A percentile compares a stretch with the other conserved stretches of the same genome.
phyloP scores from a whole-genome alignment of 164 flowering plant species.

The Cinnamomum chago region DNA sequence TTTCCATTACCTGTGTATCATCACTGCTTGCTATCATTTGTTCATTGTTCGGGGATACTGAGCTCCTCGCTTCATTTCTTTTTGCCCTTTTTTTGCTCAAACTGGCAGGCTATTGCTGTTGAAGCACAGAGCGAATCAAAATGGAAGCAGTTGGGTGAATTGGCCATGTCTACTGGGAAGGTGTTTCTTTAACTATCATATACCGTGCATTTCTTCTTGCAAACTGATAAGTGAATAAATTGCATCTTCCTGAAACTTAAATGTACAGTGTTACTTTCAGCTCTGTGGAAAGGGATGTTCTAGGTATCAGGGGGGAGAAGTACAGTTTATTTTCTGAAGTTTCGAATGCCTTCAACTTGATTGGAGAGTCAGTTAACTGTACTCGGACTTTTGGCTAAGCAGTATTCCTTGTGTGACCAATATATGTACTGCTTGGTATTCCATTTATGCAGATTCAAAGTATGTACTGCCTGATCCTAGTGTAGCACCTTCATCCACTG shows the following conservation, averaged over 20 bases:
- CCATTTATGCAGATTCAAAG: neutral
- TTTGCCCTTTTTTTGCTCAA: neutral
- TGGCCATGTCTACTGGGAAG: conserved; percentile 95
- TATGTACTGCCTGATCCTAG: neutral
- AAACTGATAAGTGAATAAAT: neutral
- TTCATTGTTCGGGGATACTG: conserved; percentile 1
- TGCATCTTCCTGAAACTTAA: neutral
- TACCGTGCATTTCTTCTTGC: neutral
- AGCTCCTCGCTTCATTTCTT: conserved; percentile 5
- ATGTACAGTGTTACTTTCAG: neutral
- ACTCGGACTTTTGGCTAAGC: neutral
- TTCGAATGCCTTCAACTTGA: neutral
- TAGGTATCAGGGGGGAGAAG: neutral
- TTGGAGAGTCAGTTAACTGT: neutral
- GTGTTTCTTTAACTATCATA: conserved; percentile 22
- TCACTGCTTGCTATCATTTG: neutral
- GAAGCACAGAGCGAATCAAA: conserved; percentile 89
- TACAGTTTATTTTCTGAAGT: neutral
- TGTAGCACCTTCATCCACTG: neutral
- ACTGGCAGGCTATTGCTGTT: conserved; percentile 69
- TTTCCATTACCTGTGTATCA: neutral
- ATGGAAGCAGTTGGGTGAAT: conserved; percentile 98
- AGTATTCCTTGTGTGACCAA: neutral
- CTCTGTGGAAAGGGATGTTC: neutral
- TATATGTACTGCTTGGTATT: too few species aligned